These are phyloP conservation scores for Dactylorhiza incarnata DNA, from an alignment of 106 monocot species.

Conservation along the genomic window DNA sequence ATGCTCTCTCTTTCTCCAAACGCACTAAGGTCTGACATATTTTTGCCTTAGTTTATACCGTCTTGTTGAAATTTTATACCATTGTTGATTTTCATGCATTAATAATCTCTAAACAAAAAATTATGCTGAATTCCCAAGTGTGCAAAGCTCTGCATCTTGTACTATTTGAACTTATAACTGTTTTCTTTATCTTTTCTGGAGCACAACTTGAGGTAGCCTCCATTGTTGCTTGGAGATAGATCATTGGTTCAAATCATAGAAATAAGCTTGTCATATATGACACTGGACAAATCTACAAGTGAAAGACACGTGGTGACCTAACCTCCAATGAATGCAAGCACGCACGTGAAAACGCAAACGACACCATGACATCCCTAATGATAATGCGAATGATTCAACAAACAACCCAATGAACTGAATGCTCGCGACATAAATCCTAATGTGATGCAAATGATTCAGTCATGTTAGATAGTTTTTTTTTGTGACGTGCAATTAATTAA, in stretches of 20 bases:
- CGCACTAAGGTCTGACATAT: not conserved
- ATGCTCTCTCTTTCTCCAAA: conserved; percentile 11
- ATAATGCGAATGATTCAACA: too few relatives aligned
- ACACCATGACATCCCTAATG: too few relatives aligned
- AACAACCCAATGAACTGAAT: too few relatives aligned
- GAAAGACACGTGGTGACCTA: not conserved
- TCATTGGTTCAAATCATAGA: not conserved
- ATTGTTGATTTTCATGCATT: too few relatives aligned
- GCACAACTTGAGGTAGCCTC: not conserved
- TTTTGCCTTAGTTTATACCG: not conserved
- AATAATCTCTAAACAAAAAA: too few relatives aligned
- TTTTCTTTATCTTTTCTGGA: not conserved
- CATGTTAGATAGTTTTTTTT: too few relatives aligned
- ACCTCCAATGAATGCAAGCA: too few relatives aligned
- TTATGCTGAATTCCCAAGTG: too few relatives aligned
- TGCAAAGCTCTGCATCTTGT: not conserved
- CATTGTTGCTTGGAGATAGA: not conserved
- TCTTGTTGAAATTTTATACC: not conserved
- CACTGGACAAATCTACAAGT: not conserved
- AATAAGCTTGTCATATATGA: not conserved
- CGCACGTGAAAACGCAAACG: too few relatives aligned
- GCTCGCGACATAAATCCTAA: too few relatives aligned
- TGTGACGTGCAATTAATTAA: too few relatives aligned
- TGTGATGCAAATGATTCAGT: too few relatives aligned
- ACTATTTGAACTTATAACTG: not conserved